A percentile compares a stretch with the other conserved stretches of the same genome.
Conservation (phyloP, 2,329 filamentous ascomycete species). For the Penicillium expansum region DNA sequence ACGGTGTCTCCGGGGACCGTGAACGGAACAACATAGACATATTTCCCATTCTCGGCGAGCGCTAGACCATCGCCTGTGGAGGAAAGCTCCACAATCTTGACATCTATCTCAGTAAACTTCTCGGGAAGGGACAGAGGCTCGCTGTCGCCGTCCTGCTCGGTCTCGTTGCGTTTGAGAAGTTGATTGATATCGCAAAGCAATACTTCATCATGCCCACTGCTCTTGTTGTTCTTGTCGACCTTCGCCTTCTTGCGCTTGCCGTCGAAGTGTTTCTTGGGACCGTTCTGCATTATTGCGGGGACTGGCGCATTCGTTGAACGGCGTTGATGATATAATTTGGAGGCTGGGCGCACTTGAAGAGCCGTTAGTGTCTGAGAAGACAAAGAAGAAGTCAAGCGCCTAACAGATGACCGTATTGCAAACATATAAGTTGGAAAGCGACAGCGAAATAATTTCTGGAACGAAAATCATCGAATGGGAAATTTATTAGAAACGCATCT, state of each 20-base stretch:
- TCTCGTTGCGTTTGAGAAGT: conserved; percentile 35
- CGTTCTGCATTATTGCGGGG: conserved; percentile 28
- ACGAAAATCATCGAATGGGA: conserved; percentile 18
- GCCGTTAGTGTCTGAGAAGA: background rate
- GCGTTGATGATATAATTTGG: conserved; percentile 7
- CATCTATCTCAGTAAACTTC: conserved; percentile 70
- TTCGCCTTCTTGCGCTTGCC: conserved; percentile 48
- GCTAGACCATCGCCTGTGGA: conserved; percentile 92
- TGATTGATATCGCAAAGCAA: conserved; percentile 60
- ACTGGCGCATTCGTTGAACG: conserved; percentile 20
- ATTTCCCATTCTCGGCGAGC: conserved; percentile 60
- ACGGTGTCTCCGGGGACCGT: conserved; percentile 79
- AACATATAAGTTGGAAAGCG: conserved; percentile 22
- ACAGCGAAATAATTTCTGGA: conserved; percentile 10
- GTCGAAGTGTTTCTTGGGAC: conserved; percentile 25
- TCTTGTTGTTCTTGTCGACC: conserved; percentile 57
- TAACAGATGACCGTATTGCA: conserved; percentile 11
- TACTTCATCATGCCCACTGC: conserved; percentile 65
- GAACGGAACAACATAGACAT: conserved; percentile 86
- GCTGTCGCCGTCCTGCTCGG: conserved; percentile 26
- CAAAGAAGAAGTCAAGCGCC: conserved; percentile 10
- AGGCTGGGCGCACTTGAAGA: conserved; percentile 7
- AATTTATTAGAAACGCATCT: conserved; percentile 29
- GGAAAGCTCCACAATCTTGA: conserved; percentile 77
- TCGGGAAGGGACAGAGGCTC: conserved; percentile 54